These are phyloP conservation scores for Pichia terricola DNA, from an alignment of 1,139 yeast species.

Conservation along the genomic window DNA sequence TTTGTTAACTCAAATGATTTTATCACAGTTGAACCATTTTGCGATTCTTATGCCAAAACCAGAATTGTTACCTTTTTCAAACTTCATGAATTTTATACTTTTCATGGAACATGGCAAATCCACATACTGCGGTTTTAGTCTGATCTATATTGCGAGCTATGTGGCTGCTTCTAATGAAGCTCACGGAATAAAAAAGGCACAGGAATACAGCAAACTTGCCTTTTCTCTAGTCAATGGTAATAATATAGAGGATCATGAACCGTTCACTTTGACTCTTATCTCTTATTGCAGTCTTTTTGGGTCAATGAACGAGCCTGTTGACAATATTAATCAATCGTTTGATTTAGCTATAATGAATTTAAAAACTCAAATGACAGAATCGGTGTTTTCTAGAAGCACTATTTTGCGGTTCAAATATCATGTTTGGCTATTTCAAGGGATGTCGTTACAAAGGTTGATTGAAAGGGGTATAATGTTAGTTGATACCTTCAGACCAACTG, in stretches of 20 bases:
- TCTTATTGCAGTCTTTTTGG: conserved; percentile 37
- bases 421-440: conserved; percentile 12
- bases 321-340: conserved; percentile 29
- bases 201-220: conserved; percentile 33
- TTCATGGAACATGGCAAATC: conserved; percentile 28
- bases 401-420: conserved; percentile 8
- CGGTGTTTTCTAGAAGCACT: conserved; percentile 2
- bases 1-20: conserved; percentile 33
- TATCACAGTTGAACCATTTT: conserved; percentile 33
- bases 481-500: not conserved
- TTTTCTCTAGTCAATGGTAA: conserved; percentile 30
- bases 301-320: conserved; percentile 34
- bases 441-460: conserved; percentile 5
- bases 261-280: conserved; percentile 36
- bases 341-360: conserved; percentile 22
- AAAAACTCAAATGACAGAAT: conserved; percentile 2
- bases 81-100: conserved; percentile 23
- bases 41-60: conserved; percentile 19
- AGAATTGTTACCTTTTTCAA: conserved; percentile 20
- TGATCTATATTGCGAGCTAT: conserved; percentile 25
- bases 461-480: conserved; percentile 5
- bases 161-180: conserved; percentile 23
- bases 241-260: conserved; percentile 28
- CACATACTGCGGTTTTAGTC: conserved; percentile 25
- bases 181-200: conserved; percentile 32